These are phyloP conservation scores for Haematococcus lacustris DNA, from an alignment of 139 green algal species.

Conservation along the genomic window DNA sequence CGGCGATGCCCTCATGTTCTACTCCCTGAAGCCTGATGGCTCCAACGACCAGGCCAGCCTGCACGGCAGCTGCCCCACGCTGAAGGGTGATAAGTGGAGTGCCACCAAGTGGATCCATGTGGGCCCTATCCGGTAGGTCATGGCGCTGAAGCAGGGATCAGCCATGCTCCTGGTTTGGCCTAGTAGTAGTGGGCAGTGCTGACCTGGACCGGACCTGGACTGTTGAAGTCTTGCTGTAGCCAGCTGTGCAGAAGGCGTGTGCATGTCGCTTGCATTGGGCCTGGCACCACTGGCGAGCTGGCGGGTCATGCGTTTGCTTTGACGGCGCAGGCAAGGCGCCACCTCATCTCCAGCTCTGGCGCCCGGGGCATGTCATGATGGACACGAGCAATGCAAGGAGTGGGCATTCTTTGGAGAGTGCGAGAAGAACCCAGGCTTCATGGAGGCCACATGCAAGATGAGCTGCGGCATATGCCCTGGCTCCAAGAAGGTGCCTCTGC, in stretches of 20 bases:
- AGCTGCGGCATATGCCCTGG: conserved; percentile 24
- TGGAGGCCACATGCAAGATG: conserved; percentile 26
- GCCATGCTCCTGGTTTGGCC: not conserved
- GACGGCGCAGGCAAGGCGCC: too few relatives aligned
- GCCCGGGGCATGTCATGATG: conserved; percentile 31
- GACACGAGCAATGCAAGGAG: conserved; percentile 35
- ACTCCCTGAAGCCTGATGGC: conserved; percentile 38
- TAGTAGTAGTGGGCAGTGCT: too few relatives aligned
- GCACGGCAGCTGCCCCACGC: conserved; percentile 53
- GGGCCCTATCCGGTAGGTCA: conserved; percentile 27
- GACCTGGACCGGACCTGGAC: too few relatives aligned
- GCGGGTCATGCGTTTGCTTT: too few relatives aligned
- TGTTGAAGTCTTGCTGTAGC: too few relatives aligned
- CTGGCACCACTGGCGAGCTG: too few relatives aligned
- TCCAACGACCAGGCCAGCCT: conserved; percentile 29
- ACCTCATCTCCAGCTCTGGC: not conserved
- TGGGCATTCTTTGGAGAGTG: conserved; percentile 54
- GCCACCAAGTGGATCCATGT: conserved; percentile 87
- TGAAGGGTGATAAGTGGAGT: conserved; percentile 54
- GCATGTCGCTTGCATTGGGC: too few relatives aligned
- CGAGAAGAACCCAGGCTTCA: conserved; percentile 39
- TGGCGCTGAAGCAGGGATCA: too few relatives aligned
- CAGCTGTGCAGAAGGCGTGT: too few relatives aligned
- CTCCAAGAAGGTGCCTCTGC: conserved; percentile 8
- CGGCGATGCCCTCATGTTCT: conserved; percentile 62